Evolutionary conservation across 2,329 filamentous ascomycete species (phyloP), one percentile per base, ranked within the genome.

Genomic region (Colletotrichum plurivorum): DNA sequence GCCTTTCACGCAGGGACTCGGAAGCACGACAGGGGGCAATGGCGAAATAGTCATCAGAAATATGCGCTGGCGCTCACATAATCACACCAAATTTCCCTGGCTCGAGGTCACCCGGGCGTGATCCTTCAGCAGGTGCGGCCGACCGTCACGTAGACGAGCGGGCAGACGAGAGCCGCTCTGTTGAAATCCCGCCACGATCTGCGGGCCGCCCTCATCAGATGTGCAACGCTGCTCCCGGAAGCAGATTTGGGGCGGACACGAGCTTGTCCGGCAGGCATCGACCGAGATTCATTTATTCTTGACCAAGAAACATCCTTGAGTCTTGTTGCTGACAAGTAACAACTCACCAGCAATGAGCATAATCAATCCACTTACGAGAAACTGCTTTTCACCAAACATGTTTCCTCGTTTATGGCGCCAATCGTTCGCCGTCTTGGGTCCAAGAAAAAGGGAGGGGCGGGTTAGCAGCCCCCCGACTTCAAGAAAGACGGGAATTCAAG

Each of bases 1-100:
- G 36, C 62, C 62, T 45, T 22, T 43, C 9, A 69, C 22, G 54
- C 45, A 69, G 55, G 55, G 54, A 56, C 62, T 60, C 8, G 62
- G 36, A 46, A 54, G n/a, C 45, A 60, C 16, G 18, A 58, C 54
- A 67, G 27, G 52, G 59, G 20, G 3, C 5, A 54, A 36, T 9
- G 31, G 31, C 31, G 41, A 48, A 54, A 58, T 41, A n/a, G 7
- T 63, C 10, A 12, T 12, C 20, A 5, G 22, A 22, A 12, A 18
- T 22, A 18, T 22, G 46, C 18, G 41, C 16, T 43, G 20, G 53
- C 51, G 46, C 62, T 64, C 31, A 58, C 53, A 58, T 51, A 49
- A 57, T 53, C 27, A 39, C 25, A 55, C 31, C 18, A 55, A 12
- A 12, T n/a, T 25, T 20, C 31, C 31, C 8, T 9, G 45, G 15